A percentile compares a stretch with the other conserved stretches of the same genome.
These are phyloP conservation scores for Podospora appendiculata DNA, from an alignment of 495 filamentous ascomycete genomes.

Conservation along the genomic window DNA sequence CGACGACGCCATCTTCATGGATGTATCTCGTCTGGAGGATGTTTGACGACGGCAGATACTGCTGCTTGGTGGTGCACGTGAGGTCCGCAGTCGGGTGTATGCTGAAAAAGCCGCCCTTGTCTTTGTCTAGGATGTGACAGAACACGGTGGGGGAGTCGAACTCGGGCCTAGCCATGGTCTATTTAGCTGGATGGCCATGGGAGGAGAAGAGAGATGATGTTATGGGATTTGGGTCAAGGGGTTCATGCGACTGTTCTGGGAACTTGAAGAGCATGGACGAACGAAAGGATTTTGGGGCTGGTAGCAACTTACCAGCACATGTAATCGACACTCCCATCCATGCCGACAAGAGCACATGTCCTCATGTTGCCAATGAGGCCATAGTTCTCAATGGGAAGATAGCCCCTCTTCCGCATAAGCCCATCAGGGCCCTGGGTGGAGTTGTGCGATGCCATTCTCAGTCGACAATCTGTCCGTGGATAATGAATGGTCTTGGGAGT, in stretches of 20 bases:
- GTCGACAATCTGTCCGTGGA: too few species aligned
- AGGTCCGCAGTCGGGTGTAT: conserved; percentile 43
- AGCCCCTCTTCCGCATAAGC: conserved; percentile 29
- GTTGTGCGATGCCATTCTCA: conserved; percentile 14
- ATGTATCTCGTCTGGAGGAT: conserved; percentile 66
- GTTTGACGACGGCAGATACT: conserved; percentile 64
- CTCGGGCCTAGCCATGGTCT: conserved; percentile 44
- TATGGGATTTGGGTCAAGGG: neutral
- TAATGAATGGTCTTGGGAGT: neutral
- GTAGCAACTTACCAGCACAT: conserved; percentile 57
- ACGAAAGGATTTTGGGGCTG: neutral
- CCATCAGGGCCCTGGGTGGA: conserved; percentile 11
- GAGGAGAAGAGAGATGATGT: neutral
- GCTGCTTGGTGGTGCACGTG: conserved; percentile 53
- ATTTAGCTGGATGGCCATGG: neutral
- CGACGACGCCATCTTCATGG: conserved; percentile 61
- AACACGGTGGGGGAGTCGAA: conserved; percentile 62
- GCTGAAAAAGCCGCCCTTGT: conserved; percentile 63
- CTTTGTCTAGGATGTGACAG: conserved; percentile 59
- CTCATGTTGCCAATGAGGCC: conserved; percentile 71
- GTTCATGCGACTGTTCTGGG: too few species aligned
- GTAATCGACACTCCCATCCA: conserved; percentile 63
- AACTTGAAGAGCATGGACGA: neutral
- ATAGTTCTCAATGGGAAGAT: conserved; percentile 66
- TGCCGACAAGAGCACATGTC: conserved; percentile 65